Evolutionary conservation across 805 yeast species (phyloP).

Genomic region (Yarrowia sp.): DNA sequence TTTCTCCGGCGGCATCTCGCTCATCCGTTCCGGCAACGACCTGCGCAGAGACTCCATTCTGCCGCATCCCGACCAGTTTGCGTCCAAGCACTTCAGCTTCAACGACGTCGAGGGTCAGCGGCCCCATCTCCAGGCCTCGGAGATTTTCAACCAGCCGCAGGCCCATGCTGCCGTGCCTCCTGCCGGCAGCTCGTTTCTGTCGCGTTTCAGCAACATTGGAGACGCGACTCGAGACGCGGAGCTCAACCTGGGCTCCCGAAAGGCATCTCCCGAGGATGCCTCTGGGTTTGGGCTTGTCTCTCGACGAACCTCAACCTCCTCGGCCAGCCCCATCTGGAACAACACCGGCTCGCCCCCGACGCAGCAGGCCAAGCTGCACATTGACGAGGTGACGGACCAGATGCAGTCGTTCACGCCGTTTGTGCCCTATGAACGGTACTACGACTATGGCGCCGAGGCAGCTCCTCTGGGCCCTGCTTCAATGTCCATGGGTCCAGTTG

Average conservation of each 20-base stretch:
- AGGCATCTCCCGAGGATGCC: constrained; percentile 4
- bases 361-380: constrained; percentile 18
- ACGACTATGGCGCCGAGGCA: constrained; percentile 17
- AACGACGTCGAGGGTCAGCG: constrained; percentile 22
- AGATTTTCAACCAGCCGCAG: constrained; percentile 9
- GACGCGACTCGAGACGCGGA: constrained; percentile 41
- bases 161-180: neutral
- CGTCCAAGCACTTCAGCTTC: constrained; percentile 15
- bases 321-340: constrained; percentile 27
- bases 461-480: constrained; percentile 10
- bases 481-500: neutral
- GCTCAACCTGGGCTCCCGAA: constrained; percentile 28
- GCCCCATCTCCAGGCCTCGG: constrained; percentile 11
- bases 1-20: constrained; percentile 24
- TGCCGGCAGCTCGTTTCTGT: constrained; percentile 2
- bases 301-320: constrained; percentile 15
- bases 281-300: constrained; percentile 17
- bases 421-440: constrained; percentile 20
- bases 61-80: constrained; percentile 21
- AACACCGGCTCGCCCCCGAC: constrained; percentile 20
- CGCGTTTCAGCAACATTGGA: constrained; percentile 33
- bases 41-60: constrained; percentile 23
- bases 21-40: constrained; percentile 22
- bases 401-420: constrained; percentile 21
- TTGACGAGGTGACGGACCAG: constrained; percentile 26